Base-by-base conservation (phyloP, 805 yeast genomes). In the Suhomyces sp. region DNA sequence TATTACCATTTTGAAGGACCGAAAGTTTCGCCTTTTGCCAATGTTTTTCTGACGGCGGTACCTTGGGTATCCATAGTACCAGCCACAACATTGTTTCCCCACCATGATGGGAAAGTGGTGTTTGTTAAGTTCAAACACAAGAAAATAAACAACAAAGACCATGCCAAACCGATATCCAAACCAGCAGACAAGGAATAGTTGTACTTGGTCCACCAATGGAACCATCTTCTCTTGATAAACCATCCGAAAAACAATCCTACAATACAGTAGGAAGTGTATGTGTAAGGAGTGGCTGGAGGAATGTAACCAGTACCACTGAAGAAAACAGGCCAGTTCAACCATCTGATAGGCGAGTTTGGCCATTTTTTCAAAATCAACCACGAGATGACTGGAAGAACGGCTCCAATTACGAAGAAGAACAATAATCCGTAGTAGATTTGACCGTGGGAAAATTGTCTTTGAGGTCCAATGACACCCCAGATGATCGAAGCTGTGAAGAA, bases 231-330 rank as follows among this genome's bases (percentile, higher is more conserved):
- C 66, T 73, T 74, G 51, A 75, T 58, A 56, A 62, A 72, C 64
- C 67, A 72, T 33, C 74, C 71, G 54, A 74, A 73, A 50, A 60
- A 57, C 57, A 66, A 55, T 6, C 70, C 71, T 40, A 66, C 68
- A 12, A 49, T 29, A 55, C 83, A 78, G 70, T 79, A 85, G 6
- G 82, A 67, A 29, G 80, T 76, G 65, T 83, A 84, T 64, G 83
- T 84, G 65, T 84, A 85, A 25, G 87, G 83, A 4, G 90, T 84
- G 37, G 88, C 86, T 41, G 93, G 92, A 13, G 93, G 92, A 59
- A 85, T 81, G 57, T 76, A 74, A 44, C 84, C 85, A n/a, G 77
- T 69, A 58, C 78, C 79, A 13, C 73, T 64, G 64, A 74, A 74
- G 66, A 74, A 74, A 44, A 74, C 73, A 9, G 75, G 74, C 73